Percentiles rank a stretch among this genome's conserved stretches.
phyloP scores from a whole-genome alignment of 768 basidiomycete genomes.

The Pulveroboletus sp. region DNA sequence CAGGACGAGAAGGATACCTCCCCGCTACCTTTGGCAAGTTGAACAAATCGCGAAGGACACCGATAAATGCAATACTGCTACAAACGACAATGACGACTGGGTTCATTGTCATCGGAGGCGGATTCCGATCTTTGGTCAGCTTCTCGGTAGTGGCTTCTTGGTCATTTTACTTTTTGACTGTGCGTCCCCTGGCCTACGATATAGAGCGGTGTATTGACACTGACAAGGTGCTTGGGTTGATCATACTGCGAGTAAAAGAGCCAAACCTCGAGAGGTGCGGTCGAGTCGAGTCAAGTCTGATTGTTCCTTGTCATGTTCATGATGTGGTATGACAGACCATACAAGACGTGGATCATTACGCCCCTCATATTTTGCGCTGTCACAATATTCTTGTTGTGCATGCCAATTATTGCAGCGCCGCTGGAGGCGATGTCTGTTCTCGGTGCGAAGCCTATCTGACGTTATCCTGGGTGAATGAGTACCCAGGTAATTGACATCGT shows the following conservation, averaged over 20 bases:
- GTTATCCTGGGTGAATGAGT: background rate
- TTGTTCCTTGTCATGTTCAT: background rate
- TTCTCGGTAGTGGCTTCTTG: slow-evolving; percentile 85
- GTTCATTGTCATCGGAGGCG: slow-evolving; percentile 84
- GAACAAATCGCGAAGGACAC: slow-evolving; percentile 73
- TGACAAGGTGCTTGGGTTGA: slow-evolving; percentile 73
- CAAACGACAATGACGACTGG: slow-evolving; percentile 68
- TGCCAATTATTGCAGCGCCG: slow-evolving; percentile 94
- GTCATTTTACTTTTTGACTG: slow-evolving; percentile 85
- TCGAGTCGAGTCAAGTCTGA: background rate
- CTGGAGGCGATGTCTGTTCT: slow-evolving; percentile 82
- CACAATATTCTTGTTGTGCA: slow-evolving; percentile 57
- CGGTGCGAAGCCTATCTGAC: slow-evolving; percentile 42
- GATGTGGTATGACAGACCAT: slow-evolving; percentile 53
- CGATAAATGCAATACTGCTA: slow-evolving; percentile 80
- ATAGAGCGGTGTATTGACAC: slow-evolving; percentile 1
- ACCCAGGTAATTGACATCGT: background rate
- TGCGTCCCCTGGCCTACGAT: slow-evolving; percentile 29
- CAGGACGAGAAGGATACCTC: slow-evolving; percentile 83
- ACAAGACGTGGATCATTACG: slow-evolving; percentile 87
- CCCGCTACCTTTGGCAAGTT: slow-evolving; percentile 79
- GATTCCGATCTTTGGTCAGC: slow-evolving; percentile 84
- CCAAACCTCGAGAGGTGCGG: slow-evolving; percentile 75
- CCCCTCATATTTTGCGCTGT: slow-evolving; percentile 88
- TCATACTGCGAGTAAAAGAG: slow-evolving; percentile 87